Evolutionary conservation across 495 filamentous ascomycete genomes (phyloP).

Genomic region (Margaritispora aquatica): DNA sequence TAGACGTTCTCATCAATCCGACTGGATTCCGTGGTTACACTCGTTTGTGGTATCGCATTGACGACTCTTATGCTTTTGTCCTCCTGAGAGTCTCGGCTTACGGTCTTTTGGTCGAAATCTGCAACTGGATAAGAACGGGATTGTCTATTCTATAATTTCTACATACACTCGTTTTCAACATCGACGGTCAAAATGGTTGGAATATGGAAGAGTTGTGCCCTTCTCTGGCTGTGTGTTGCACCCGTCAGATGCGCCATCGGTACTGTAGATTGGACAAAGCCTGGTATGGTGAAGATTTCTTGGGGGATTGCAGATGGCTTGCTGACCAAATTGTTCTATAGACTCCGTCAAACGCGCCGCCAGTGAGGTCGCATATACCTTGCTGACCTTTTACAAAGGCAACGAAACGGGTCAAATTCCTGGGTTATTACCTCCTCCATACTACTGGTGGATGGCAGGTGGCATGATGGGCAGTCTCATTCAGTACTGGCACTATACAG

Average conservation of each 20-base stretch:
- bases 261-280: constrained; percentile 1
- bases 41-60: background rate
- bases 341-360: constrained; percentile 57
- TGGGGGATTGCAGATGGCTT: background rate
- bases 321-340: constrained; percentile 18
- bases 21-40: too few species aligned
- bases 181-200: background rate
- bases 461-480: constrained; percentile 67
- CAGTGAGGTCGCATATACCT: constrained; percentile 49
- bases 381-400: constrained; percentile 64
- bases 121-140: background rate
- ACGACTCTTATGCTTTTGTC: background rate
- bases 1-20: too few species aligned
- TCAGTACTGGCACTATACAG: constrained; percentile 65
- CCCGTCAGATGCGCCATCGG: background rate
- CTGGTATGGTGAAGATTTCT: background rate
- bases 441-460: constrained; percentile 57
- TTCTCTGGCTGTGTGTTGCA: background rate
- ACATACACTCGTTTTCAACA: background rate
- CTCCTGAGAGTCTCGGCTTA: background rate
- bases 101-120: background rate
- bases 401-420: constrained; percentile 55
- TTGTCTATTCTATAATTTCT: background rate
- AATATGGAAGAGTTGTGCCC: background rate
- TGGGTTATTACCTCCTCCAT: constrained; percentile 57